Evolutionary conservation across 495 filamentous ascomycete genomes (phyloP).

Genomic region (Penicilliopsis zonata): DNA sequence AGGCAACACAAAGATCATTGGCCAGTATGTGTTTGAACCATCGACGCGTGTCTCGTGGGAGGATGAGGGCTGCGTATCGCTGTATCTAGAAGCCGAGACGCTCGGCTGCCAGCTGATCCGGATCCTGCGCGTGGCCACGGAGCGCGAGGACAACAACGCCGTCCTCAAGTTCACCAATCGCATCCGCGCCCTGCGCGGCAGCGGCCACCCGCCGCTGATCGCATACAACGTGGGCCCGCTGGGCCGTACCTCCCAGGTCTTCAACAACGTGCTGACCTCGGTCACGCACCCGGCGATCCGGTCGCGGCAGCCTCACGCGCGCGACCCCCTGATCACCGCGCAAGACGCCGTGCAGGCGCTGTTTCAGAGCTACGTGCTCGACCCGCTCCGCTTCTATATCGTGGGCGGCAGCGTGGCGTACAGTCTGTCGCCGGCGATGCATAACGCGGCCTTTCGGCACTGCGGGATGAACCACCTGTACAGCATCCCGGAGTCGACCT

Average conservation of each 20-base stretch:
- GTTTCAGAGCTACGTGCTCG: conserved; percentile 42
- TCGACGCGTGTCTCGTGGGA: conserved; percentile 46
- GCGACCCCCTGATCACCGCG: conserved; percentile 37
- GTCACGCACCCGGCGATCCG: conserved; percentile 57
- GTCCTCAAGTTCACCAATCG: conserved; percentile 42
- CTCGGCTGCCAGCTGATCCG: conserved; percentile 62
- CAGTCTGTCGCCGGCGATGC: conserved; percentile 69
- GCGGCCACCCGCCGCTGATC: conserved; percentile 41
- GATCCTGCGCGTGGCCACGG: conserved; percentile 49
- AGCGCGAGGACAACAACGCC: conserved; percentile 44
- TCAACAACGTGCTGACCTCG: conserved; percentile 55
- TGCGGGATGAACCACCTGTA: conserved; percentile 66
- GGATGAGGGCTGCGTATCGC: conserved; percentile 40
- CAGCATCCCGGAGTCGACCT: conserved; percentile 48
- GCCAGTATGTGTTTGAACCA: conserved; percentile 44
- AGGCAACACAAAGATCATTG: conserved; percentile 66
- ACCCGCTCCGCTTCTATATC: conserved; percentile 64
- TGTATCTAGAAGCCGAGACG: conserved; percentile 43
- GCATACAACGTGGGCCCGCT: conserved; percentile 62
- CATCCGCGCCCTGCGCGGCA: conserved; percentile 24
- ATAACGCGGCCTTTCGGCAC: conserved; percentile 59
- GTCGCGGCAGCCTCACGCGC: conserved; percentile 8
- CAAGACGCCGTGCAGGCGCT: conserved; percentile 45
- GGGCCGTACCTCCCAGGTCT: conserved; percentile 54
- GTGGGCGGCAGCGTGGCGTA: conserved; percentile 62